Percentiles rank a stretch among this genome's conserved stretches.
phyloP scores from a whole-genome alignment of 257 asterid species.

The Ilex asprella region DNA sequence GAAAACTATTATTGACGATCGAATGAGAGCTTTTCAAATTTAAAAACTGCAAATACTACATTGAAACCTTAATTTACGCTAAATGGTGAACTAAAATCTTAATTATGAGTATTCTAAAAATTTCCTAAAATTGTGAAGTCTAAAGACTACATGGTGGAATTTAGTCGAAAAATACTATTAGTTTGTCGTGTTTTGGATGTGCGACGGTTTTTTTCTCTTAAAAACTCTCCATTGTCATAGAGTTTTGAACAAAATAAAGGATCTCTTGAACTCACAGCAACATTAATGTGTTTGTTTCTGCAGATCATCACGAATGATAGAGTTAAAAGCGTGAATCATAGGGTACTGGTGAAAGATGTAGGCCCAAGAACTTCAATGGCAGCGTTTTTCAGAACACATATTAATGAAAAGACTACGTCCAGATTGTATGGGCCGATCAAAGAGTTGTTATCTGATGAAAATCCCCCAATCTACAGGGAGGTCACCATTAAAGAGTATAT shows the following conservation, averaged over 20 bases:
- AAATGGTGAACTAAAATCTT: no score
- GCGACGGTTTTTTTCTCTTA: no score
- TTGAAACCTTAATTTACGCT: no score
- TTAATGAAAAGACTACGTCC: conserved; percentile 6
- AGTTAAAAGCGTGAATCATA: conserved; percentile 48
- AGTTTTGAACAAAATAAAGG: not conserved
- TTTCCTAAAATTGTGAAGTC: no score
- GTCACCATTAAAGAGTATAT: conserved; percentile 33
- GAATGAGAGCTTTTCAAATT: no score
- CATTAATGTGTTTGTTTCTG: not conserved
- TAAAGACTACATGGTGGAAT: no score
- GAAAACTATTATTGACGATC: no score
- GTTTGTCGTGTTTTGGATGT: no score
- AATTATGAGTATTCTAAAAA: no score
- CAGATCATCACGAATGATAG: conserved; percentile 53
- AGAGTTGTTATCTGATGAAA: conserved; percentile 41
- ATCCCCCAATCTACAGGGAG: conserved; percentile 37
- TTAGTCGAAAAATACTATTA: no score
- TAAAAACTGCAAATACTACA: no score
- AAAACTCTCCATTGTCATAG: no score
- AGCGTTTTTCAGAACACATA: conserved; percentile 28
- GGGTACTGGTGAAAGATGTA: conserved; percentile 33
- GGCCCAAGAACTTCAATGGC: conserved; percentile 58
- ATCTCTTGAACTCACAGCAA: not conserved
- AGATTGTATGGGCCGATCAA: conserved; percentile 40